These are phyloP conservation scores for Periconia macrospinosa DNA, from an alignment of 2,329 filamentous ascomycete genomes.

Conservation along the genomic window DNA sequence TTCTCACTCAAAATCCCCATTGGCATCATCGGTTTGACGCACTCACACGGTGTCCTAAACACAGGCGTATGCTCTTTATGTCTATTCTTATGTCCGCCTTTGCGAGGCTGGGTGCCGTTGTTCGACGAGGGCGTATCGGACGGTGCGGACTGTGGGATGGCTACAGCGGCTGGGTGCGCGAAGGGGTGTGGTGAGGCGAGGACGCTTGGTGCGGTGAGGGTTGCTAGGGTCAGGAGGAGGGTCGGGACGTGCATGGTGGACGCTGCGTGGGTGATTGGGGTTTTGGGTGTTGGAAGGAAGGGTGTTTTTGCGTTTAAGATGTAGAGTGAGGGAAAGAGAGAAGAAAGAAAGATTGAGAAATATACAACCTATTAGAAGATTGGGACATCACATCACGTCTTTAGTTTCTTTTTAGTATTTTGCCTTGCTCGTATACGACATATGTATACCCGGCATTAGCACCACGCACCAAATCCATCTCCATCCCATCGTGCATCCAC, in stretches of 20 bases:
- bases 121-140: conserved; percentile 6
- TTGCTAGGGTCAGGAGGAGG: conserved; percentile 16
- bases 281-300: neutral
- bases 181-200: neutral
- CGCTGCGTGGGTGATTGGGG: neutral
- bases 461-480: too few species aligned
- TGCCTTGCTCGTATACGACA: too few species aligned
- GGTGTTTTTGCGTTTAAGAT: too few species aligned
- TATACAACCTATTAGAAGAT: too few species aligned
- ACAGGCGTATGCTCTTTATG: conserved; percentile 31
- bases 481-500: too few species aligned
- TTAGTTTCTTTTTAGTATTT: too few species aligned
- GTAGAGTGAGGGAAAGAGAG: neutral
- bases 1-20: conserved; percentile 22
- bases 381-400: too few species aligned
- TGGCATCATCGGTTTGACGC: conserved; percentile 27
- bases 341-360: neutral
- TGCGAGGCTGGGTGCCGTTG: neutral
- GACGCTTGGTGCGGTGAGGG: conserved; percentile 2
- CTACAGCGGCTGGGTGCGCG: neutral
- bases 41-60: conserved; percentile 28
- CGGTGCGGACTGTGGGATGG: neutral
- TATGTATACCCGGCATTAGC: too few species aligned
- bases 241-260: conserved; percentile 22
- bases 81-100: conserved; percentile 15